A percentile compares a stretch with the other conserved stretches of the same genome.
These are phyloP conservation scores for Calonectria leucothoes DNA, from an alignment of 2,329 filamentous ascomycete genomes.

Conservation along the genomic window DNA sequence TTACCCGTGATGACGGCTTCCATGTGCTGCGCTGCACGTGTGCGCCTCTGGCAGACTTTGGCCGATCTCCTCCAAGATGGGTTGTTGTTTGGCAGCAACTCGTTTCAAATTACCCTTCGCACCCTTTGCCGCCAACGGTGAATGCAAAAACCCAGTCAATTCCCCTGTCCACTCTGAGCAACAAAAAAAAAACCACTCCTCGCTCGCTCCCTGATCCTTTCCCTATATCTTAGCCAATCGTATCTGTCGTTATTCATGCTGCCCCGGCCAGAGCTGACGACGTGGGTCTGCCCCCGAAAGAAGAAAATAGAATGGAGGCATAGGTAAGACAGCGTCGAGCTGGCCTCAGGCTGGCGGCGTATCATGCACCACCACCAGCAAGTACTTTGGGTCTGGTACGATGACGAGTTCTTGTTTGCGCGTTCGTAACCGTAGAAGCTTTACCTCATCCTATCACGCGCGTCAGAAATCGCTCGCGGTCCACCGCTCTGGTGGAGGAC, in stretches of 20 bases:
- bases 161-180: neutral
- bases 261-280: constrained; percentile 23
- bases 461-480: constrained; percentile 35
- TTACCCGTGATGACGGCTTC: constrained; percentile 7
- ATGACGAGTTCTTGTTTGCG: constrained; percentile 88
- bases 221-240: constrained; percentile 22
- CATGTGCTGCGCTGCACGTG: neutral
- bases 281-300: constrained; percentile 9
- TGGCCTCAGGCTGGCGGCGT: constrained; percentile 72
- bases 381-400: constrained; percentile 82
- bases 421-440: constrained; percentile 80
- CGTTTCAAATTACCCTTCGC: constrained; percentile 14
- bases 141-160: constrained; percentile 24
- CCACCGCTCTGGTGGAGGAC: neutral
- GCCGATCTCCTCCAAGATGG: neutral
- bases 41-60: constrained; percentile 1
- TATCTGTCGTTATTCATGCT: constrained; percentile 18
- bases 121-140: constrained; percentile 16
- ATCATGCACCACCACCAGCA: constrained; percentile 84
- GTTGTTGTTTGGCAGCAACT: constrained; percentile 18
- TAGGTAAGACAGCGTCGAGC: constrained; percentile 28
- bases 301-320: constrained; percentile 19
- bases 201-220: constrained; percentile 23
- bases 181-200: constrained; percentile 2
- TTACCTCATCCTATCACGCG: constrained; percentile 75